phyloP scores from a whole-genome alignment of 1,284 basidiomycete genomes.

The Ceratobasidium sp. region DNA sequence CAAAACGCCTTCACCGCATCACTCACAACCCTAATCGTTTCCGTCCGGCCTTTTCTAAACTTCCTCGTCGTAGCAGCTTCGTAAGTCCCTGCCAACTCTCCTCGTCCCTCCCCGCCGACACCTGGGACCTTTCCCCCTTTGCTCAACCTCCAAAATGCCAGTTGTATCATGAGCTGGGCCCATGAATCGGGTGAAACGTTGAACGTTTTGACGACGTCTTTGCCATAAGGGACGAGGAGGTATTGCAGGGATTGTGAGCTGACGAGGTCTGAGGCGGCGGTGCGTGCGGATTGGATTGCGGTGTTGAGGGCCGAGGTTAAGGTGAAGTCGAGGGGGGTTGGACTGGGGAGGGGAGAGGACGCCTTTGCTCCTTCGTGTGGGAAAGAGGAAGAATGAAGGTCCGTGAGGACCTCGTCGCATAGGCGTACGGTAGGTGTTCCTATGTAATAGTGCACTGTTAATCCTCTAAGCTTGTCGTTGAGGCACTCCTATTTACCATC shows the following conservation, averaged over 20 bases:
- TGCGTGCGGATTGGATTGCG: conserved; percentile 71
- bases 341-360: conserved; percentile 52
- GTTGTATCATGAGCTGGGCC: conserved; percentile 90
- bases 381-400: conserved; percentile 67
- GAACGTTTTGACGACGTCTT: conserved; percentile 87
- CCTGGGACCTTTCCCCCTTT: conserved; percentile 53
- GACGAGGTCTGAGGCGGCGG: conserved; percentile 72
- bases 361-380: conserved; percentile 64
- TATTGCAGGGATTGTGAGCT: conserved; percentile 76
- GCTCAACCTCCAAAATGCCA: conserved; percentile 80
- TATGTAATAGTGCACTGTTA: not conserved
- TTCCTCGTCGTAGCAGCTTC: conserved; percentile 88
- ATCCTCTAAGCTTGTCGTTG: no score
- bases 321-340: conserved; percentile 72
- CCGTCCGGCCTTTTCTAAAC: conserved; percentile 89
- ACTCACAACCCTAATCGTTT: conserved; percentile 85
- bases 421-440: conserved; percentile 74
- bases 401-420: conserved; percentile 78
- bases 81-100: conserved; percentile 74
- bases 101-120: conserved; percentile 57
- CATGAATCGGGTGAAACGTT: conserved; percentile 91
- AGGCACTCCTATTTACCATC: conserved; percentile 63
- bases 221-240: conserved; percentile 82
- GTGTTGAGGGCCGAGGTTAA: conserved; percentile 63
- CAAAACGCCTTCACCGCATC: conserved; percentile 80